These are phyloP conservation scores for Periconia digitata DNA, from an alignment of 2,329 filamentous ascomycete species.

Conservation along the genomic window DNA sequence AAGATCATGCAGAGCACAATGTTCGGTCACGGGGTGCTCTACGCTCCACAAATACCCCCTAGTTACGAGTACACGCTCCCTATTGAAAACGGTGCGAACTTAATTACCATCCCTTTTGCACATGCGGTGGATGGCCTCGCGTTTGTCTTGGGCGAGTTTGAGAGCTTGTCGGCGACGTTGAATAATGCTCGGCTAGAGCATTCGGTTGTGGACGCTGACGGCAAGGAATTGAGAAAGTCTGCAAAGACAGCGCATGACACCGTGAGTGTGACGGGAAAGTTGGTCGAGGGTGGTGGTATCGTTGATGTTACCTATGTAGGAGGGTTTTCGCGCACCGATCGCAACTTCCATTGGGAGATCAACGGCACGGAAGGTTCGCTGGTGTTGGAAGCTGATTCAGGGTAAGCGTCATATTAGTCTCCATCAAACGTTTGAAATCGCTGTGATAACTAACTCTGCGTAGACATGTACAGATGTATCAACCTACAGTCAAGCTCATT, in stretches of 20 bases:
- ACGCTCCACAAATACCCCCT: constrained; percentile 16
- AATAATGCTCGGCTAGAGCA: constrained; percentile 24
- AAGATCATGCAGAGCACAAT: constrained; percentile 43
- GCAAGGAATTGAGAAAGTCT: constrained; percentile 17
- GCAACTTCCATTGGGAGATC: constrained; percentile 41
- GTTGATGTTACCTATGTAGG: constrained; percentile 27
- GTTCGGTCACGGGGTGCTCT: constrained; percentile 28
- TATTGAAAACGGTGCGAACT: constrained; percentile 43
- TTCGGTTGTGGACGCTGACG: constrained; percentile 19
- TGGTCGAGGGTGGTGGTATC: constrained; percentile 25
- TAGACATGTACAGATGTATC: constrained; percentile 47
- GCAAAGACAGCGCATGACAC: constrained; percentile 33
- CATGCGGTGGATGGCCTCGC: constrained; percentile 35
- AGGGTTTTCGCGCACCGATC: constrained; percentile 20
- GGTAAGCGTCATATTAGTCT: background rate
- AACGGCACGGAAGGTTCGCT: constrained; percentile 40
- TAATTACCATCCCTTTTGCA: constrained; percentile 46
- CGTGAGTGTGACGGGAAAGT: constrained; percentile 23
- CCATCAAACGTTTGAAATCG: constrained; percentile 5
- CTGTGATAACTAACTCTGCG: background rate
- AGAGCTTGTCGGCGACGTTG: constrained; percentile 27
- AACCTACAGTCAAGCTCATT: constrained; percentile 35
- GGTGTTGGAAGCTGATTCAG: constrained; percentile 24
- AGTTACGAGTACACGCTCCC: constrained; percentile 53
- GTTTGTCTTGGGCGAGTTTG: constrained; percentile 32